Percentiles rank a stretch among this genome's conserved stretches.
phyloP scores from a whole-genome alignment of 2,329 filamentous ascomycete genomes.

The Coniochaeta pulveracea region DNA sequence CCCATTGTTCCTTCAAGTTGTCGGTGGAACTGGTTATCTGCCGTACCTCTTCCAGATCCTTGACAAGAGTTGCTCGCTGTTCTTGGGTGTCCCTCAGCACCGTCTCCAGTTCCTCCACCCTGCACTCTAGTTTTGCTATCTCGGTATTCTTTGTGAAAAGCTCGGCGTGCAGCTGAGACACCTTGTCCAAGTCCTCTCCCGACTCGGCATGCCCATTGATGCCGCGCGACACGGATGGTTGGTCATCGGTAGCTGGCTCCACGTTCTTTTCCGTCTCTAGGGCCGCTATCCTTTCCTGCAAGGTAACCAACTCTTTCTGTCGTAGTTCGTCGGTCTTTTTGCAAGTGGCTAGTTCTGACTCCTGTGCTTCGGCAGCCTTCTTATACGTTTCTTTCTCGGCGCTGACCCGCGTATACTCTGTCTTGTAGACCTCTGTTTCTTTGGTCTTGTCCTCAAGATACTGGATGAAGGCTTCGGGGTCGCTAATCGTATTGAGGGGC shows the following conservation, averaged over 20 bases:
- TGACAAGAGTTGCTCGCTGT: constrained; percentile 53
- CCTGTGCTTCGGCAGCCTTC: constrained; percentile 59
- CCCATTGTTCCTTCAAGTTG: constrained; percentile 35
- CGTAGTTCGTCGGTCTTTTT: too few relatives aligned
- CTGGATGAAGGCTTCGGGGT: constrained; percentile 75
- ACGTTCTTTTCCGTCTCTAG: constrained; percentile 19
- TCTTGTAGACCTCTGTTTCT: constrained; percentile 86
- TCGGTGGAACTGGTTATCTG: constrained; percentile 39
- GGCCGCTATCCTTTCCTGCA: constrained; percentile 21
- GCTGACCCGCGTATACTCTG: constrained; percentile 81
- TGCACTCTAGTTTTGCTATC: constrained; percentile 56
- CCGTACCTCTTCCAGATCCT: constrained; percentile 58
- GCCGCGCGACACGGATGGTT: constrained; percentile 6
- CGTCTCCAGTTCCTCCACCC: constrained; percentile 56
- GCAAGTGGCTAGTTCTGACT: constrained; percentile 49
- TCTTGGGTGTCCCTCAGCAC: constrained; percentile 64
- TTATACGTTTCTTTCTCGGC: constrained; percentile 71
- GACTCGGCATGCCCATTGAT: constrained; percentile 17
- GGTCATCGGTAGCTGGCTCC: constrained; percentile 16
- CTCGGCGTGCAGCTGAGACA: constrained; percentile 69
- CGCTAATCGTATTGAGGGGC: constrained; percentile 76
- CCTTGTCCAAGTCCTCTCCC: constrained; percentile 68
- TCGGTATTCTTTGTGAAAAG: constrained; percentile 59
- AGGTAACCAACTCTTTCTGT: constrained; percentile 47
- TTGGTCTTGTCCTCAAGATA: constrained; percentile 80